A percentile compares a stretch with the other conserved stretches of the same genome.
Evolutionary conservation across 257 asterid genomes (phyloP).

Genomic region (Lantana camara): DNA sequence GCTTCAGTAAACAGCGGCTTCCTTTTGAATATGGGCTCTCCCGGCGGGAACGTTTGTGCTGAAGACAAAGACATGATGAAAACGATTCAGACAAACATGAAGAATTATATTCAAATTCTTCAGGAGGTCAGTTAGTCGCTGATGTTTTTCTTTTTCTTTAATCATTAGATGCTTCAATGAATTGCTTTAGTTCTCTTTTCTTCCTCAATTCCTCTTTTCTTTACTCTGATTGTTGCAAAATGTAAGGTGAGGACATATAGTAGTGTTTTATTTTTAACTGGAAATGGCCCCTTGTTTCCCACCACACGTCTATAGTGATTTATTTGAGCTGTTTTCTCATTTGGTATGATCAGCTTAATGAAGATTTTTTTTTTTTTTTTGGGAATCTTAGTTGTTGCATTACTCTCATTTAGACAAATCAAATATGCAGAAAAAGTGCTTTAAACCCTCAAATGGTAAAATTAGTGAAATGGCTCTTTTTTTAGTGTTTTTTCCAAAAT

Average conservation of each 20-base stretch:
- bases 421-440: slow-evolving; percentile 14
- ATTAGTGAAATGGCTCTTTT: not conserved
- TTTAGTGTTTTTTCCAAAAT: not conserved
- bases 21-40: slow-evolving; percentile 94
- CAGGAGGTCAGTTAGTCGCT: slow-evolving; percentile 73
- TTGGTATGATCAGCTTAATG: slow-evolving; percentile 6
- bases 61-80: slow-evolving; percentile 94
- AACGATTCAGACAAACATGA: slow-evolving; percentile 82
- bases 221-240: not conserved
- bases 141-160: slow-evolving; percentile 24
- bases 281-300: slow-evolving; percentile 4
- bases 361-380: no score
- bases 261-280: not conserved
- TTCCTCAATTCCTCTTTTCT: no score
- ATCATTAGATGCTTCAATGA: slow-evolving; percentile 2
- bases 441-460: slow-evolving; percentile 13
- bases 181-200: no score
- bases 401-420: slow-evolving; percentile 14
- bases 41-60: slow-evolving; percentile 87
- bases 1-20: slow-evolving; percentile 97
- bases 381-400: slow-evolving; percentile 9
- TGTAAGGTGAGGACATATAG: not conserved
- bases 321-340: slow-evolving; percentile 17
- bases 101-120: slow-evolving; percentile 84
- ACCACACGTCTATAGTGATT: slow-evolving; percentile 20